Base-by-base conservation (phyloP, 1,284 basidiomycete species). In the Inonotus hispidus region DNA sequence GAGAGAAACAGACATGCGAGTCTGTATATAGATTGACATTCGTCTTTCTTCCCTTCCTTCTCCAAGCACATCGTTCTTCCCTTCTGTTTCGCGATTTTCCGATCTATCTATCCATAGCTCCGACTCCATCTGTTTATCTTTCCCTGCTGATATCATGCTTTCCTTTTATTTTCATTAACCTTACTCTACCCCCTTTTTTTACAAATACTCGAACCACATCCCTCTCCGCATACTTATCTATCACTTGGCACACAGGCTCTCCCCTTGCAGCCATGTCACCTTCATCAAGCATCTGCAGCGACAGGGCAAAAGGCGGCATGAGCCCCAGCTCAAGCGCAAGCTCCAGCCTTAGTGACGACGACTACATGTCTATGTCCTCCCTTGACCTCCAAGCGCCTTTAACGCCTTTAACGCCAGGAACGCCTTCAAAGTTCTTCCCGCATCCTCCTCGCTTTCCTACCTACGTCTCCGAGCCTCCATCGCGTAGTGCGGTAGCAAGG, bases 351-450 rank as follows among this genome's bases (percentile, higher is more conserved):
- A 43, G 50, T 4, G 50, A 52, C 50, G 50, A 52, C 50, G 50
- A 52, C 27, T 46, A 43, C 55, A 56, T 43, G 55, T 45, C 41
- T 7, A 46, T 47, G 55, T 46, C 41, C 23, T 56, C 55, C 25
- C 55, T 56, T 41, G 45, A 56, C 37, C 55, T 45, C 19, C 55
- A 27, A n/a, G 23, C 29, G 14, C 37, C 53, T 19, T 14, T 21
- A n/a, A 39, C 29, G 14, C 37, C 53, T 19, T 25, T 21, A n/a
- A 39, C 53, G 5, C 53, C 53, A 21, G 55, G 55, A 2, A 56
- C 55, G 13, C 55, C 55, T 41, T 56, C 55, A 11, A 56, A 56
- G 45, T 19, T 45, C 3, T 43, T 47, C 45, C 55, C 55, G 8
- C 55, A 56, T 16, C 55, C 55, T 11, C 53, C 53, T 41, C 53